Base-by-base conservation (phyloP, 129 eudicot genomes). In the Silybum marianum region DNA sequence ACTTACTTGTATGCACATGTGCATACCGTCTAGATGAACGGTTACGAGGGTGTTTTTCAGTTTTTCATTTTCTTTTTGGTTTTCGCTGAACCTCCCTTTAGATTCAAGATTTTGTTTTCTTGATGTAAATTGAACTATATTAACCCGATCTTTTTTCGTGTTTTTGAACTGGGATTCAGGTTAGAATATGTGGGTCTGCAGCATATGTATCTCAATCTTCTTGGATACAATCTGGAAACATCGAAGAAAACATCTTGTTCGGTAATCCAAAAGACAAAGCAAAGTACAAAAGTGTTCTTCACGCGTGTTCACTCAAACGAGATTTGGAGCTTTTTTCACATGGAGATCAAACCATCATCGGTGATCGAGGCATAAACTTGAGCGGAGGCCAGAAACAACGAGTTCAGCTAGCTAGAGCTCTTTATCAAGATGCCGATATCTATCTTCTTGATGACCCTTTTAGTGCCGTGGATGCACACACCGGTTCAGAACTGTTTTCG, bases 371-470 rank as follows among this genome's bases (percentile, higher is more conserved):
- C 76, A 91, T 96, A 78, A 93, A 96, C 82, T 85, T 96, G 72
- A 96, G 99, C 78, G 99, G 99, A 72, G 99, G 99, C 46, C 99
- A 96, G 85, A 96, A 96, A 86, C 99, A 96, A 75, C 79, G 99
- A 5, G 92, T 96, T 77, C 99, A 96, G 84, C 93, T 96, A 76
- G 99, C 99, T 13, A 88, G 99, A 82, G 99, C 99, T 9, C 91
- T 96, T 18, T 96, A 96, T 89, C 97, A 96, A 86, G 99, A 96
- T 78, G 98, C 98, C 63, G 99, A 96, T 46, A 93, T 96, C 26
- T 95, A 95, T 88, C 86, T 96, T 30, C 98, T 96, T 71, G 99
- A 96, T 78, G 99, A 96, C 85, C 98, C 97, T 28, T 96, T 96
- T 71, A 96, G 99, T 71, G 99, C 99, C 44, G 95, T 96, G 39